Percentiles rank a stretch among this genome's conserved stretches.
Conservation (phyloP, 345 rosid genomes). For the Gossypium arboreum region DNA sequence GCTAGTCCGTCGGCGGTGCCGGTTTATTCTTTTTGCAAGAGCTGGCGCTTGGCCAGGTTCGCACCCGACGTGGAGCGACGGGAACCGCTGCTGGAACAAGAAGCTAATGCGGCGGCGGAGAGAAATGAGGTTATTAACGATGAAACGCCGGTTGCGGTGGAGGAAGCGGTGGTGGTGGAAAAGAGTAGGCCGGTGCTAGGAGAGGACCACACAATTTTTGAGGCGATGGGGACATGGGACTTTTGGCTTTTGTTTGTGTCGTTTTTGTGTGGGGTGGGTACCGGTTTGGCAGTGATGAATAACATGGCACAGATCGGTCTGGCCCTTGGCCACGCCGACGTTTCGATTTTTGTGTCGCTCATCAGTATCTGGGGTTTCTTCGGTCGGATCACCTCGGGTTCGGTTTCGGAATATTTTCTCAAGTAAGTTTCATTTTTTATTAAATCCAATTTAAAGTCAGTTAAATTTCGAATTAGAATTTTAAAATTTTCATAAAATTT, state of each 20-base stretch:
- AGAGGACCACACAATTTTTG: constrained; percentile 86
- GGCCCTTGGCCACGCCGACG: constrained; percentile 83
- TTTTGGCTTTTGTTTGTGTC: constrained; percentile 84
- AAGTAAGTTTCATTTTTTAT: constrained; percentile 37
- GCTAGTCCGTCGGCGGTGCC: constrained; percentile 70
- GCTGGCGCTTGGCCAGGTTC: constrained; percentile 27
- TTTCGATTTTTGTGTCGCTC: constrained; percentile 81
- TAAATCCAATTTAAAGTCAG: too few relatives aligned
- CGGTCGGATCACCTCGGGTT: constrained; percentile 79
- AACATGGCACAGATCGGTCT: constrained; percentile 92
- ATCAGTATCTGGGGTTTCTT: constrained; percentile 92
- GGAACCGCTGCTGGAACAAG: constrained; percentile 50
- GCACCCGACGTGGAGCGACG: constrained; percentile 35
- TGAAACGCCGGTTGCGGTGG: constrained; percentile 5
- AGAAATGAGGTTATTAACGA: neutral
- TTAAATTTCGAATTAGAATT: too few relatives aligned
- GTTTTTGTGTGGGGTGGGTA: constrained; percentile 85
- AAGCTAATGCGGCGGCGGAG: neutral
- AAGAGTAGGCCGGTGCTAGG: constrained; percentile 56
- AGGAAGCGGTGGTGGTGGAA: constrained; percentile 16
- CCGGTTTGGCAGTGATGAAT: constrained; percentile 84
- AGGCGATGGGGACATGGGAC: constrained; percentile 59
- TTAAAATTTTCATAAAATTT: too few relatives aligned
- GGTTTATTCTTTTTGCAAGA: constrained; percentile 33
- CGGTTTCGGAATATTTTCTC: constrained; percentile 69